Evolutionary conservation across 2,329 filamentous ascomycete genomes (phyloP), one percentile per base, ranked within the genome.

Genomic region (Penicillium sp.): DNA sequence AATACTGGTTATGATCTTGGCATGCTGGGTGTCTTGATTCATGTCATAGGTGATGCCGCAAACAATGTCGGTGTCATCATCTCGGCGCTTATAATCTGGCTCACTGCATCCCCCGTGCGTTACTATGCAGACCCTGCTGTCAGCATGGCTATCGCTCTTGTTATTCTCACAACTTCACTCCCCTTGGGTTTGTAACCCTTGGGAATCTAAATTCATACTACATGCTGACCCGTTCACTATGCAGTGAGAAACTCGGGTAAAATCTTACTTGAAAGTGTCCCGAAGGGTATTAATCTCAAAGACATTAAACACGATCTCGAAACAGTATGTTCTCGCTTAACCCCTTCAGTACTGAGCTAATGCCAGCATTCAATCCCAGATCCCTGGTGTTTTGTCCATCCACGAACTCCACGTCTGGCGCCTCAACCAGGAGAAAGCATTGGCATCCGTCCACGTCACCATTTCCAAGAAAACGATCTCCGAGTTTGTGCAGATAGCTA

Each of bases 1-100:
- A 34, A 31, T 13, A 58, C 50, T 13, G 32, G 45, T 1, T n/a
- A 50, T 7, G 85, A 91, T 64, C 77, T 91, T n/a, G 86, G 85
- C 14, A 86, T 89, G 77, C 72, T 88, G 50, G 87, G 85, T 1
- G 87, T 89, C 1, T 66, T 90, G n/a, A 73, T 88, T 13, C 88
- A 92, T 63, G 81, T 91, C 22, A 62, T 88, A 2, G 84, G 87
- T 31, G 88, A 91, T 63, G 86, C 86, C 3, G 76, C 87, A 58
- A 91, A 90, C 74, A 91, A 91, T 63, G 67, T 90, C 14, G 87
- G 87, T 10, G 87, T 91, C 55, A 88, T 90, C 36, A 75, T 86
- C 39, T 81, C 87, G 1, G 86, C 86, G 0, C 63, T 85, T 1
- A 77, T 89, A 34, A 87, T 91, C 67, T 90, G 86, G 87, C 76